phyloP scores from a whole-genome alignment of 305 asterid genomes.

The Fraxinus greggii region DNA sequence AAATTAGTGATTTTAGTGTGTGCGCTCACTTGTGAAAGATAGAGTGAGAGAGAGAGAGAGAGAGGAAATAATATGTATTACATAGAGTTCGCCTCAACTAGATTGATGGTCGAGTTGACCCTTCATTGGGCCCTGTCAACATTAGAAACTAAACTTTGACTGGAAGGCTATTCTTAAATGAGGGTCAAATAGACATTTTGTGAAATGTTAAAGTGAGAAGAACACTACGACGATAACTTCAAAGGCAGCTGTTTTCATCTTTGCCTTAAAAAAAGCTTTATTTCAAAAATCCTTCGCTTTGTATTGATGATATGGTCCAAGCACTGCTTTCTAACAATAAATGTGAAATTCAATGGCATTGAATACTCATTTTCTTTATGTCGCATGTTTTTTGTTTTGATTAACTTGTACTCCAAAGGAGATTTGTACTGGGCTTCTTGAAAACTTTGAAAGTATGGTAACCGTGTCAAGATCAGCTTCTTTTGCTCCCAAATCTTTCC shows the following conservation, averaged over 20 bases:
- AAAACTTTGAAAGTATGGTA: neutral
- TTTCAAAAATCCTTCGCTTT: neutral
- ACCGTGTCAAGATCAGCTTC: neutral
- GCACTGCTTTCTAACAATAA: neutral
- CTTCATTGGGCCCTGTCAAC: neutral
- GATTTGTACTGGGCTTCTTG: neutral
- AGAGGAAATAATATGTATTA: neutral
- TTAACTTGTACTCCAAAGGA: neutral
- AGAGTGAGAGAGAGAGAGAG: neutral
- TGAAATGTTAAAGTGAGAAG: neutral
- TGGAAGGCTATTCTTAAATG: neutral
- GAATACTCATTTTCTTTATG: neutral
- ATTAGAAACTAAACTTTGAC: neutral
- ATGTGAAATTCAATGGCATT: neutral
- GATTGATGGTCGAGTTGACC: neutral
- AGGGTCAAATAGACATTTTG: neutral
- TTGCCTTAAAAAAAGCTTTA: neutral
- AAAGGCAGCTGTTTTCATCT: neutral
- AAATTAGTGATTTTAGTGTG: neutral
- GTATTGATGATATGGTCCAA: neutral
- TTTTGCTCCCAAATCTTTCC: neutral
- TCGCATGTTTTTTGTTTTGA: neutral
- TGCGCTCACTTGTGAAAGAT: neutral
- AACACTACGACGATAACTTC: neutral
- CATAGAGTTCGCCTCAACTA: neutral